Evolutionary conservation across 202 grass and related monocot genomes (phyloP).

Genomic region (Hordeum pubiflorum): DNA sequence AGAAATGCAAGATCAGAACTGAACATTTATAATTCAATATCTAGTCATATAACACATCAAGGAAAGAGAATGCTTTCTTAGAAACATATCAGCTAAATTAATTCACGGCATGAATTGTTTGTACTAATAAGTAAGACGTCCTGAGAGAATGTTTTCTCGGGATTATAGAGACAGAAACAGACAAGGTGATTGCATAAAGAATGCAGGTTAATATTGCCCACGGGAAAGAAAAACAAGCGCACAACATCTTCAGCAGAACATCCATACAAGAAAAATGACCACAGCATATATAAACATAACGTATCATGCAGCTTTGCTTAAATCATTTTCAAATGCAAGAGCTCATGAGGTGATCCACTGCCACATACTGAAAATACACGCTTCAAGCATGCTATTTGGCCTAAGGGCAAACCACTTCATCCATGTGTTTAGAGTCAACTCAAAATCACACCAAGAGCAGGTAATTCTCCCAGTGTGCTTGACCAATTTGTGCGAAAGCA

Average conservation of each 20-base stretch:
- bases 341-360: neutral
- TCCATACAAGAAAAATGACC: conserved; percentile 1
- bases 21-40: neutral
- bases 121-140: neutral
- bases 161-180: neutral
- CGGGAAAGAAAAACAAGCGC: neutral
- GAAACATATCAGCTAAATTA: conserved; percentile 5
- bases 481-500: neutral
- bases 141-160: neutral
- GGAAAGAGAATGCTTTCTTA: neutral
- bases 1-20: conserved; percentile 9
- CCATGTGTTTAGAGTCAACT: neutral
- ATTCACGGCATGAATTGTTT: neutral
- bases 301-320: conserved; percentile 7
- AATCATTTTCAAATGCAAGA: conserved; percentile 21
- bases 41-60: neutral
- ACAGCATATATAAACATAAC: neutral
- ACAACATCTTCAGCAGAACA: neutral
- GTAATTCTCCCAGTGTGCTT: neutral
- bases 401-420: neutral
- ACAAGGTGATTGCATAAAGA: neutral
- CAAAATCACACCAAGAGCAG: neutral
- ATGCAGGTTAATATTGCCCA: neutral
- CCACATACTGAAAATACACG: neutral
- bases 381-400: conserved; percentile 3